Percentiles rank a stretch among this genome's conserved stretches.
Conservation (phyloP, 2,329 filamentous ascomycete species). For the Cadophora luteo-olivacea region DNA sequence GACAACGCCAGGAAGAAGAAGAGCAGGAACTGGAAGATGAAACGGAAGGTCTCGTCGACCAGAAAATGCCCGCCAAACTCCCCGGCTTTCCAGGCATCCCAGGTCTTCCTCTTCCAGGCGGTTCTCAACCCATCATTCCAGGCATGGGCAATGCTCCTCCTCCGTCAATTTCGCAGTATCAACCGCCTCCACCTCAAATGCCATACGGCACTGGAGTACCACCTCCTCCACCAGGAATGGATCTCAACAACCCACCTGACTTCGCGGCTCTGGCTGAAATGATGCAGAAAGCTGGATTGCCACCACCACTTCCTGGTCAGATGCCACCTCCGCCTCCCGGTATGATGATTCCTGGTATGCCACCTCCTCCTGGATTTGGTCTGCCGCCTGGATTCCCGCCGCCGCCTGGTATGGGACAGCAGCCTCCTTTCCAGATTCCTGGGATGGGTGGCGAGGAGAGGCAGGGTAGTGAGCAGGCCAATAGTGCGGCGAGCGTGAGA, state of each 20-base stretch:
- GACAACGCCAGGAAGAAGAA: conserved; percentile 87
- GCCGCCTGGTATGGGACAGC: conserved; percentile 48
- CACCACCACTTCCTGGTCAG: conserved; percentile 53
- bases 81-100: conserved; percentile 64
- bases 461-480: conserved; percentile 36
- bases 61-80: conserved; percentile 75
- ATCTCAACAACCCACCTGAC: conserved; percentile 65
- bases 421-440: conserved; percentile 44
- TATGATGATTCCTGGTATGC: conserved; percentile 55
- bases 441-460: conserved; percentile 43
- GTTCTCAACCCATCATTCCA: conserved; percentile 53
- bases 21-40: conserved; percentile 94
- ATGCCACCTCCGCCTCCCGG: conserved; percentile 48
- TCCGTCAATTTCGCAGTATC: conserved; percentile 46
- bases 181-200: conserved; percentile 47
- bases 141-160: conserved; percentile 54
- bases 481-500: conserved; percentile 53
- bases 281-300: conserved; percentile 69
- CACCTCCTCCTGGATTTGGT: conserved; percentile 40
- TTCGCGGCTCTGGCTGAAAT: conserved; percentile 66
- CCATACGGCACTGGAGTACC: conserved; percentile 54
- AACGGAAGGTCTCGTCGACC: conserved; percentile 89
- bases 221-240: conserved; percentile 58
- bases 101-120: conserved; percentile 43
- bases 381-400: conserved; percentile 43